Conservation (phyloP, 2,329 filamentous ascomycete species). For the Cordyceps pruinosa region DNA sequence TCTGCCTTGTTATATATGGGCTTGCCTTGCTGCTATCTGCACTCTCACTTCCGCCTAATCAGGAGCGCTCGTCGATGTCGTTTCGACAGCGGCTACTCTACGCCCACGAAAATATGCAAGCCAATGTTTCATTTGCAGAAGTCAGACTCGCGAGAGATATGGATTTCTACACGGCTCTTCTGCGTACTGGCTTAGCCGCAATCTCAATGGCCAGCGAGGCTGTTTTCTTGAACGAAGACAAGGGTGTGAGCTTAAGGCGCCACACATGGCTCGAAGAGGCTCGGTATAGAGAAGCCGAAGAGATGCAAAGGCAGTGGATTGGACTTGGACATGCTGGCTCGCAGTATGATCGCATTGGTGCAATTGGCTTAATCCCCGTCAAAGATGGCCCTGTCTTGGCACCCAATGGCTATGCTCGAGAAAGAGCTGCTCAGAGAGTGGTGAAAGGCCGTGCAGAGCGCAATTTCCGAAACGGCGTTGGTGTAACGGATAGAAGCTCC, state of each 20-base stretch:
- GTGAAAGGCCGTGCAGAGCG: constrained; percentile 40
- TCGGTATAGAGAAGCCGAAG: constrained; percentile 68
- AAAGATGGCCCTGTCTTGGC: constrained; percentile 37
- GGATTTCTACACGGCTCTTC: constrained; percentile 88
- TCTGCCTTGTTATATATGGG: constrained; percentile 70
- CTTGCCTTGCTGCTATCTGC: constrained; percentile 72
- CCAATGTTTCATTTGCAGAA: constrained; percentile 76
- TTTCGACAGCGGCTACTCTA: constrained; percentile 56
- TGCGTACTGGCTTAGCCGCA: constrained; percentile 79
- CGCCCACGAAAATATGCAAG: constrained; percentile 86
- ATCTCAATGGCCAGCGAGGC: constrained; percentile 92
- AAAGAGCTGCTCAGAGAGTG: constrained; percentile 58
- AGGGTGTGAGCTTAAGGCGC: constrained; percentile 61
- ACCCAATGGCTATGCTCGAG: constrained; percentile 58
- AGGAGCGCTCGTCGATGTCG: constrained; percentile 26
- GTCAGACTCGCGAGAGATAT: constrained; percentile 78
- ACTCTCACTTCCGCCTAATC: constrained; percentile 24
- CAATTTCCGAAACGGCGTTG: constrained; percentile 58
- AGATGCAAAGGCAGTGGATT: constrained; percentile 45
- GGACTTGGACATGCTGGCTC: constrained; percentile 40
- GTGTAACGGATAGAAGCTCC: constrained; percentile 69
- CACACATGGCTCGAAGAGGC: constrained; percentile 93
- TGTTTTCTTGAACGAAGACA: constrained; percentile 89
- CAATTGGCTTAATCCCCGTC: constrained; percentile 49
- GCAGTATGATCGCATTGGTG: constrained; percentile 45